Evolutionary conservation across 1,284 basidiomycete genomes (phyloP), one percentile per base, ranked within the genome.

Genomic region (Bjerkandera adusta): DNA sequence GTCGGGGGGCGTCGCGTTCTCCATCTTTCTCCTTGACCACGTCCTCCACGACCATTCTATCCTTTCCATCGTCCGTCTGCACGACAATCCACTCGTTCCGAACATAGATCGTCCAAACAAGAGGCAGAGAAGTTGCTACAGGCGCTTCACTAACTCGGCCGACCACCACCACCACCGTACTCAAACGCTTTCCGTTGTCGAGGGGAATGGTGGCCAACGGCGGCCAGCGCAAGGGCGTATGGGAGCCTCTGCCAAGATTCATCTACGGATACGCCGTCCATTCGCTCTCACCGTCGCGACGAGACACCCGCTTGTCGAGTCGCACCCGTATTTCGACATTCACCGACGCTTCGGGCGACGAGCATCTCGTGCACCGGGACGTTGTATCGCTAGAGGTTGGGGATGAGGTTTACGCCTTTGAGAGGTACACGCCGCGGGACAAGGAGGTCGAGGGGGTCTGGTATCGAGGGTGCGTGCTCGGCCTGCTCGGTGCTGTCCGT

Each of bases 341-440:
- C 52, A 87, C 85, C 5, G 85, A 87, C 55, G 75, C 69, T 22
- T 86, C 84, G 1, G 74, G 75, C 10, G 83, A 84, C 43, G 84
- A 87, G 38, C 74, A 80, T 44, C 70, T 76, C 27, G 72, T 77
- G 0, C 77, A 85, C 67, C 75, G 80, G 47, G 86, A 90, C 50
- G 83, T 90, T n/a, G 88, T 90, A 27, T 77, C 81, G 13, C 73
- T 91, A 42, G 89, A 91, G 54, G 85, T 97, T 18, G 96, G 96
- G 42, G 95, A 97, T 64, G 95, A 97, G 64, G 85, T 98, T 30
- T 97, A 97, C 69, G 92, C 93, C 20, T 96, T 97, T 60, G 93
- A 97, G 69, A 85, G 85, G 63, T 94, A 92, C 64, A 83, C 76
- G 0, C 85, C 85, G 21, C 73, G 70, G 49, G 78, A 75, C 52